Base-by-base conservation (phyloP, 345 rosid species). In the Eutrema japonicum region DNA sequence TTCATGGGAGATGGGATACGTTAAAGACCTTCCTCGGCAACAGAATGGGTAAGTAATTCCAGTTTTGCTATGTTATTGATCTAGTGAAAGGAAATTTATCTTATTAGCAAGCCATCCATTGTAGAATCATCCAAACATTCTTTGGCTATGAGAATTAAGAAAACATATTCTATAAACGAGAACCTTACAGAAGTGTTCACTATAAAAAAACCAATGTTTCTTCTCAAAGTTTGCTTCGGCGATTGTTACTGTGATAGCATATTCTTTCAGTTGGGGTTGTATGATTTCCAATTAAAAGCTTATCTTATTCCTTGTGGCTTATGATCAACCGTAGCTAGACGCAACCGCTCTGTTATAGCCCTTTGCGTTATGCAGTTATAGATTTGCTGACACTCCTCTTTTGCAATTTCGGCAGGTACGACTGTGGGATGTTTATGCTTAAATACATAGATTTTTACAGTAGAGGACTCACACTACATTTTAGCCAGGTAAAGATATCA, bases 381-480 rank as follows among this genome's bases (percentile, higher is more conserved):
- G 18, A 54, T 33, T 4, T 47, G 16, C 22, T 74, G 51, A 37
- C 14, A 46, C 32, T 56, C 18, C 6, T 65, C 35, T n/a, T 30
- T 26, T 60, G 49, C 13, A 16, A 47, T 40, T 48, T 42, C 5
- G 0, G 40, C 84, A 94, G 98, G 83, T 94, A 75, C 74, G 97
- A 94, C 64, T 94, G 98, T 29, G 98, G 98, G 27, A 79, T 91
- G 83, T 94, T 94, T 80, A 94, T 94, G 98, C 83, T 94, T 76
- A 91, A 94, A 73, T 94, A 91, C 78, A 85, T 86, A 0, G 98
- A 94, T 79, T 91, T 89, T 63, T 91, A 85, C 65, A 84, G 95
- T 85, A 82, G 97, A 85, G 96, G 89, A 32, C 64, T 89, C 10
- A 78, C 58, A 40, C 96, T 94, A 70, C 86, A 89, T 72, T 94